Evolutionary conservation across 441 rosid species (phyloP), one percentile per base, ranked within the genome.

Genomic region (Adansonia madagascariensis): DNA sequence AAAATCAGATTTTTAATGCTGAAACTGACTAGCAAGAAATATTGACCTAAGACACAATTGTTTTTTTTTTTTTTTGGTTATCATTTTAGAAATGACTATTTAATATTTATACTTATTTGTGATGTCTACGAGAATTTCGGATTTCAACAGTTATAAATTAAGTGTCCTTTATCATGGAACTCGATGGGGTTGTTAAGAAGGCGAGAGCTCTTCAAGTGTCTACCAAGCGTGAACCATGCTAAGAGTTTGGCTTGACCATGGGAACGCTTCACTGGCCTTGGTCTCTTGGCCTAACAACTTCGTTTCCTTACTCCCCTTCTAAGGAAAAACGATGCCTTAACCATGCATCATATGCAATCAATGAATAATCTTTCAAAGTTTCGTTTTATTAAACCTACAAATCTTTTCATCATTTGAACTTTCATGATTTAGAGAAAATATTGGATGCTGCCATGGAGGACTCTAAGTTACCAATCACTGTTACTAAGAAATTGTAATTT

Each of bases 291-390:
- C 6, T 14, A 50, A 50, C 55, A 11, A 4, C 55, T 14, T 1
- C 12, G 6, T 50, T 44, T 27, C 12, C 43, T 27, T 39, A n/a
- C 39, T 31, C 4, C 39, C 49, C 14, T 41, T n/a, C 27, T 17
- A 65, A 65, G 52, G 15, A 41, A 65, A 39, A 41, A 43, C 39
- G 71, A 41, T 43, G 8, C 4, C 50, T 31, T 62, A 31, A 61
- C 66, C 18, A 62, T 27, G 67, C 67, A 62, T 62, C 67, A 62
- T 62, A 65, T 9, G 52, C 52, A 65, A 65, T 65, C 52, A 65
- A 65, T 65, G 10, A 65, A 65, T 24, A 65, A 43, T 18, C 27
- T 65, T 43, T 8, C 3, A 0, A 43, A 7, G 1, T 65, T 41
- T 9, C 12, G 1, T 1, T 65, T 41, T n/a, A n/a, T n/a, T 10